Base-by-base conservation (phyloP, 164 flowering plant species). In the Brasenia schreberi region DNA sequence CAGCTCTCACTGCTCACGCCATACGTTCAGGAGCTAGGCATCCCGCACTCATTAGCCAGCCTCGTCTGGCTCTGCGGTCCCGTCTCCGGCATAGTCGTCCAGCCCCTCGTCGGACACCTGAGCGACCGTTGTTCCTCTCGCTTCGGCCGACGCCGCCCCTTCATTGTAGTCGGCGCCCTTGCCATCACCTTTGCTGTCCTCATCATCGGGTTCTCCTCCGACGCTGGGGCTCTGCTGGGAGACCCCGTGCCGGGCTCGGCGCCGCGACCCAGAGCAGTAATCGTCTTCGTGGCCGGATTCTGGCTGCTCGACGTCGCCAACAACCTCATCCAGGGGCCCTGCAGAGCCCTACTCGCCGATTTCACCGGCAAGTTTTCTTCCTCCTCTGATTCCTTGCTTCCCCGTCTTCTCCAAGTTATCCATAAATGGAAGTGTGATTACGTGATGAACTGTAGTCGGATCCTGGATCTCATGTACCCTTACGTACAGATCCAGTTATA, bases 21-120 rank as follows among this genome's bases (percentile, higher is more conserved):
- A 0, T 94, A 94, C 76, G 96, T 94, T 16, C 99, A 94, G 78
- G 92, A 89, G 83, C 89, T 94, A 5, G 99, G 99, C 1, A 88
- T 94, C 39, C 90, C 99, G 0, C 99, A 94, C 80, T 87, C 87
- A 0, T 91, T 82, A 82, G 81, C 99, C 4, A 89, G 99, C 70
- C 71, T 91, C 42, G 83, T 94, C 6, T 91, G 99, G 99, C 84
- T 94, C 3, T 94, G 99, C 74, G 99, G 99, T 4, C 99, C 99
- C 42, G 70, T 91, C 18, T 89, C 99, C 6, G 99, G 99, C 0
- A 74, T 94, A 10, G 10, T 91, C 5, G 96, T 94, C 6, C 99
- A 94, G 81, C 99, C 99, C 0, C 70, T 94, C 11, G 96, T 84
- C 5, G 99, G 99, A 14, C 90, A 73, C 72, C 73, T 79, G 82